Evolutionary conservation across 2,329 filamentous ascomycete species (phyloP).

Genomic region (Paecilomyces sp.): DNA sequence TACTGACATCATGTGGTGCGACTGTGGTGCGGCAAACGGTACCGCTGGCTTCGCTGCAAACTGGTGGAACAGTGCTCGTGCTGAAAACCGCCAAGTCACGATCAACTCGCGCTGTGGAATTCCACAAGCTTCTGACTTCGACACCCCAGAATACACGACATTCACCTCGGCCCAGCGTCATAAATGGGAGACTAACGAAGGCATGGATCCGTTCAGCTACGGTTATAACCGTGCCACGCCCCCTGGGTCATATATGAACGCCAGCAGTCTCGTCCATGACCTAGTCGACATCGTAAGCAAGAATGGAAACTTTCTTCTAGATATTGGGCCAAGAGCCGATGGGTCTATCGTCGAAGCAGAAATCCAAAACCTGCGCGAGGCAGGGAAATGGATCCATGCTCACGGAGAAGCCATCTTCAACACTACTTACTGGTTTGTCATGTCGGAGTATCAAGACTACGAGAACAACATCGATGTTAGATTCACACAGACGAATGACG

Average conservation of each 20-base stretch:
- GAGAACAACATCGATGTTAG: conserved; percentile 29
- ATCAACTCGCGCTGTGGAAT: conserved; percentile 54
- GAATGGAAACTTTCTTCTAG: conserved; percentile 51
- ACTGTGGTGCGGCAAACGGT: conserved; percentile 38
- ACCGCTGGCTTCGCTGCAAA: conserved; percentile 35
- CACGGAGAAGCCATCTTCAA: conserved; percentile 50
- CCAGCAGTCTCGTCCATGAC: conserved; percentile 39
- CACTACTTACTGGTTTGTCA: conserved; percentile 47
- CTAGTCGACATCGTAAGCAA: conserved; percentile 49
- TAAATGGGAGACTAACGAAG: conserved; percentile 55
- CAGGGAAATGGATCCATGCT: conserved; percentile 46
- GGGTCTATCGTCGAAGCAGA: conserved; percentile 48
- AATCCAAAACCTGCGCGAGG: conserved; percentile 41
- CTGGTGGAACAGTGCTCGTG: conserved; percentile 37
- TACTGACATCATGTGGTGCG: conserved; percentile 44
- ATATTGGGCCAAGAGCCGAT: conserved; percentile 51
- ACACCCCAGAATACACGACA: conserved; percentile 53
- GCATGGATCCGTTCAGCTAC: conserved; percentile 55
- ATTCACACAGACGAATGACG: conserved; percentile 45
- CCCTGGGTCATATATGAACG: conserved; percentile 45
- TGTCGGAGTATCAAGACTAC: conserved; percentile 30
- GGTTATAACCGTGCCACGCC: conserved; percentile 54
- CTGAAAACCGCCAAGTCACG: conserved; percentile 41
- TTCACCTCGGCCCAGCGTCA: conserved; percentile 44
- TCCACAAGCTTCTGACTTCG: conserved; percentile 44